Conservation (phyloP, 2,329 filamentous ascomycete species). For the Xenosphaeropsis pyriputrescens region DNA sequence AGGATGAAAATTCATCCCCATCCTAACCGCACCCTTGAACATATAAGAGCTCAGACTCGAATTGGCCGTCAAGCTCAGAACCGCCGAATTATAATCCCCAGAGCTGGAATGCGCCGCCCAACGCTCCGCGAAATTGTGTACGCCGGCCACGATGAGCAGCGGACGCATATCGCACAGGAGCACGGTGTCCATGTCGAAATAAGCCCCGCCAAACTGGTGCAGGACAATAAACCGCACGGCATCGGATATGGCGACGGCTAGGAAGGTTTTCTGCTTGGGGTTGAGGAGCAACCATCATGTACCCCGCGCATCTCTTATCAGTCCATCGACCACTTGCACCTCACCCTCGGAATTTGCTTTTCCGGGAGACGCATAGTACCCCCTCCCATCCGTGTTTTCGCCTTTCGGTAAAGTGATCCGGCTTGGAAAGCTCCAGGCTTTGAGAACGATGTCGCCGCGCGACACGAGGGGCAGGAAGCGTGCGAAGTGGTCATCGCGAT, state of each 20-base stretch:
- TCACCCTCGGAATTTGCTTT: slow-evolving; percentile 21
- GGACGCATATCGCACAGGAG: slow-evolving; percentile 40
- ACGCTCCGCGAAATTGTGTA: slow-evolving; percentile 35
- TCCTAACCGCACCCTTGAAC: slow-evolving; percentile 36
- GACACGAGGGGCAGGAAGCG: slow-evolving; percentile 37
- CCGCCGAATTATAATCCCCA: slow-evolving; percentile 40
- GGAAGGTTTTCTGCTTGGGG: slow-evolving; percentile 38
- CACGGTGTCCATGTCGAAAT: slow-evolving; percentile 40
- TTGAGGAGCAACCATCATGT: slow-evolving; percentile 37
- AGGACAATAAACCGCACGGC: slow-evolving; percentile 38
- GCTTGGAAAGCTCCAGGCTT: slow-evolving; percentile 36
- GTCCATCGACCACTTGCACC: slow-evolving; percentile 30
- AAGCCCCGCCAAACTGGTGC: slow-evolving; percentile 35
- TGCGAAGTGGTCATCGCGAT: slow-evolving; percentile 32
- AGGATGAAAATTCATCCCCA: slow-evolving; percentile 42
- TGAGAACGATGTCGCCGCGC: slow-evolving; percentile 33
- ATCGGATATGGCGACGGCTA: slow-evolving; percentile 41
- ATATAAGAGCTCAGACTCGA: slow-evolving; percentile 34
- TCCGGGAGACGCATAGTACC: slow-evolving; percentile 30
- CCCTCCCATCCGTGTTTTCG: slow-evolving; percentile 30
- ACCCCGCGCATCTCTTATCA: slow-evolving; percentile 30
- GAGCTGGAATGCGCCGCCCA: slow-evolving; percentile 36
- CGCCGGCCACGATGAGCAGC: slow-evolving; percentile 29
- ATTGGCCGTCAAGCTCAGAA: slow-evolving; percentile 40
- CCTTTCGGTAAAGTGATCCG: slow-evolving; percentile 33